These are phyloP conservation scores for Gamsiella multidivaricata DNA, from an alignment of 192 early-diverging fungal species.

Conservation along the genomic window DNA sequence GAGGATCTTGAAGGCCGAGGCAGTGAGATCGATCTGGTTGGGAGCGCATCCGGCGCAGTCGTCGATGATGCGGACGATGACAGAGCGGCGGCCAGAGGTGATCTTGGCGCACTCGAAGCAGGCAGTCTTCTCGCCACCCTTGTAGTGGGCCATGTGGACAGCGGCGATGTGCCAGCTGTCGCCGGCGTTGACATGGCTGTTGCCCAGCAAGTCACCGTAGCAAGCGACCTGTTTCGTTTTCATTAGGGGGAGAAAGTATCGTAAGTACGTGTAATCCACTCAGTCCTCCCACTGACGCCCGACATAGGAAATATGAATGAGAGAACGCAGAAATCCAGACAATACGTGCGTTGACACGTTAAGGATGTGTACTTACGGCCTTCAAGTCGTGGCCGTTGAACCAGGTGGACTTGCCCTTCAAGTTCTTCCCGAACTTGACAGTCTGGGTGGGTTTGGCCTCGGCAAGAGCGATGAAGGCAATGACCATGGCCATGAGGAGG, in stretches of 20 bases:
- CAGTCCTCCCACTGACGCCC: background rate
- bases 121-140: constrained; percentile 14
- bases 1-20: constrained; percentile 37
- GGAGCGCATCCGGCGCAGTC: constrained; percentile 42
- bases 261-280: background rate
- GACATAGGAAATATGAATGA: too few species aligned
- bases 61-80: constrained; percentile 50
- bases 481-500: constrained; percentile 30
- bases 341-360: background rate
- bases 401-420: constrained; percentile 33
- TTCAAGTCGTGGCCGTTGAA: constrained; percentile 46
- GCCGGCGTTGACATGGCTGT: constrained; percentile 36
- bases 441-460: constrained; percentile 28
- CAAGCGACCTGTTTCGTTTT: constrained; percentile 25
- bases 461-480: constrained; percentile 30
- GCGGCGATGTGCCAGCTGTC: constrained; percentile 50
- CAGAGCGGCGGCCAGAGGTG: constrained; percentile 12
- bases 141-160: constrained; percentile 32
- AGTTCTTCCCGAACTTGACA: constrained; percentile 20
- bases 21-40: constrained; percentile 51
- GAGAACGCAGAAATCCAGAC: too few species aligned
- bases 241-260: background rate
- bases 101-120: constrained; percentile 53
- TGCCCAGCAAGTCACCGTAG: constrained; percentile 38
- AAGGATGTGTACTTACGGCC: constrained; percentile 23